Conservation (phyloP, 495 filamentous ascomycete genomes). For the Penicillium arizonense region DNA sequence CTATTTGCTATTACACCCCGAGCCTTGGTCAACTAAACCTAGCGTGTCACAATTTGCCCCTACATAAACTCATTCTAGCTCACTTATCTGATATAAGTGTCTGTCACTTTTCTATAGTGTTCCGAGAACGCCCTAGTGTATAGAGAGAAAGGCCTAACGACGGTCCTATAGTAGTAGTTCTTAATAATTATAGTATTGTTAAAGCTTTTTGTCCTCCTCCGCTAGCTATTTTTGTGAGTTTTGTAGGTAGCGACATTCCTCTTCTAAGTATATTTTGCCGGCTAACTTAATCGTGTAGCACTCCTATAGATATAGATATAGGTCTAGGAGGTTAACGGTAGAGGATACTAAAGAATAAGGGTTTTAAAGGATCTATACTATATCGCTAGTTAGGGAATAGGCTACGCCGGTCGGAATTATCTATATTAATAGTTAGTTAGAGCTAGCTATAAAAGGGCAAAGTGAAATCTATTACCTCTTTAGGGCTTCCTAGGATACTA, state of each 20-base stretch:
- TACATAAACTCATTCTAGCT: neutral
- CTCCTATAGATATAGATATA: conserved; percentile 2
- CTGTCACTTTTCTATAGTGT: neutral
- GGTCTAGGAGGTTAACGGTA: neutral
- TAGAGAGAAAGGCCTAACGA: too few species aligned
- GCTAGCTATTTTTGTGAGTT: neutral
- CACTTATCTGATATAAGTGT: neutral
- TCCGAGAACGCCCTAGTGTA: conserved; percentile 2
- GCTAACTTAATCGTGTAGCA: neutral
- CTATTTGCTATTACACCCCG: too few species aligned
- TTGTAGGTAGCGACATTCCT: conserved; percentile 1
- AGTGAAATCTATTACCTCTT: too few species aligned
- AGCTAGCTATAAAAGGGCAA: too few species aligned
- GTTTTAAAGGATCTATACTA: too few species aligned
- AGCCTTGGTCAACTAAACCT: too few species aligned
- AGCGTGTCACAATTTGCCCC: too few species aligned
- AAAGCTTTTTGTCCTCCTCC: neutral
- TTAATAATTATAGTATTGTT: neutral
- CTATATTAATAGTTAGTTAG: too few species aligned
- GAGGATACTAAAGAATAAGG: too few species aligned
- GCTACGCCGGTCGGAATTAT: too few species aligned
- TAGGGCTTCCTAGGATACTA: too few species aligned
- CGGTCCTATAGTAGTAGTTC: neutral
- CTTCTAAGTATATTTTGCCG: neutral
- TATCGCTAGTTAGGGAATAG: too few species aligned